Evolutionary conservation across 2,329 filamentous ascomycete genomes (phyloP).

Genomic region (Stachybotrys chlorohalonatus): DNA sequence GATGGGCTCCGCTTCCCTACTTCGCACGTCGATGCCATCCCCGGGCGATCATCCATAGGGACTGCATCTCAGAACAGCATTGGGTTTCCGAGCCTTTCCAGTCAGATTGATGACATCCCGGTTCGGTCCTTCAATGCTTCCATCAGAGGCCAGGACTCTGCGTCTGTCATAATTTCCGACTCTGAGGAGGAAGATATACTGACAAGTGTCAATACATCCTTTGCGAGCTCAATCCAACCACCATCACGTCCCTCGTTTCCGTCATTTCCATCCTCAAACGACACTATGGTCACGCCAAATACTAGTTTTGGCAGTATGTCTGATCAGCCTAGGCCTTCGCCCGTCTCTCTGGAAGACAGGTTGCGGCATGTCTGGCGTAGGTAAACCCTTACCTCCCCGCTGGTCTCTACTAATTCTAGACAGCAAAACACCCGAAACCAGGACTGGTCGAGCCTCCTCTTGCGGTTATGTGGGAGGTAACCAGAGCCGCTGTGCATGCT

Average conservation of each 20-base stretch:
- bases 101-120: conserved; percentile 10
- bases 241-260: background rate
- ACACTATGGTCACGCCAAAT: background rate
- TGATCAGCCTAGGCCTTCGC: background rate
- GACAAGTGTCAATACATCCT: background rate
- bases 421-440: background rate
- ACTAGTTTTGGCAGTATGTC: background rate
- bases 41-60: conserved; percentile 3
- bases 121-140: conserved; percentile 9
- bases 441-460: conserved; percentile 21
- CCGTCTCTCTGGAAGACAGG: conserved; percentile 11
- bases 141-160: background rate
- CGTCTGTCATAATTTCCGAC: background rate
- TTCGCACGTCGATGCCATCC: conserved; percentile 5
- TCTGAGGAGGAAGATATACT: background rate
- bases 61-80: conserved; percentile 1
- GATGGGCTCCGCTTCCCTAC: background rate
- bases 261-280: background rate
- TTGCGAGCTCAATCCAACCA: background rate
- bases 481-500: conserved; percentile 37
- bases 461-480: conserved; percentile 42
- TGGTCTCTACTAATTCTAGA: background rate
- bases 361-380: conserved; percentile 30
- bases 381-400: conserved; percentile 12
- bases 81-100: conserved; percentile 1